These are phyloP conservation scores for Trypanosoma cruzi DNA, from an alignment of 208 protist genomes.

Conservation along the genomic window DNA sequence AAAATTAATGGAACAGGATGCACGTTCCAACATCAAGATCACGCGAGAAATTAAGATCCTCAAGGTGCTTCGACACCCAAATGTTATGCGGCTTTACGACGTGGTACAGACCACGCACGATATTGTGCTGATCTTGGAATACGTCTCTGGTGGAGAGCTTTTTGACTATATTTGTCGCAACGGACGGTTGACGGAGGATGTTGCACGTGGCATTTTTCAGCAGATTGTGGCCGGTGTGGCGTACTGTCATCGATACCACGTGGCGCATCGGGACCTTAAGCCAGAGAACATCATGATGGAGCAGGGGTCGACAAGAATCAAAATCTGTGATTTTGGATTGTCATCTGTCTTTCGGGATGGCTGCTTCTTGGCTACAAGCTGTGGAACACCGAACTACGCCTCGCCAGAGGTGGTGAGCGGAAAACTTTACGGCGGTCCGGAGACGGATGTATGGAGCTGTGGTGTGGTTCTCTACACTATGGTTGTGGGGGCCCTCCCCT, in stretches of 20 bases:
- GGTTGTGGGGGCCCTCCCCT: conserved; percentile 76
- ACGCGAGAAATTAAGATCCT: conserved; percentile 98
- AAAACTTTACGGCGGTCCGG: conserved; percentile 69
- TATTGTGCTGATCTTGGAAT: conserved; percentile 98
- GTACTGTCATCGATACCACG: conserved; percentile 96
- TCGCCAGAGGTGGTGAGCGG: conserved; percentile 85
- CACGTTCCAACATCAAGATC: conserved; percentile 89
- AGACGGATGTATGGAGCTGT: conserved; percentile 88
- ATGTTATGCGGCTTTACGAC: conserved; percentile 97
- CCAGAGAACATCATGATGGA: conserved; percentile 90
- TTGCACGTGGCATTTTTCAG: conserved; percentile 95
- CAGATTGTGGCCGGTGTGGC: conserved; percentile 98
- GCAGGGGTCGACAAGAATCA: conserved; percentile 64
- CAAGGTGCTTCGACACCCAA: conserved; percentile 96
- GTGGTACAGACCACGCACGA: conserved; percentile 97
- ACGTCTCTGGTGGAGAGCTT: conserved; percentile 97
- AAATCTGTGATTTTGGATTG: conserved; percentile 87
- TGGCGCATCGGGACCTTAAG: conserved; percentile 93
- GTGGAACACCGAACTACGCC: conserved; percentile 88
- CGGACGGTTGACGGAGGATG: conserved; percentile 91
- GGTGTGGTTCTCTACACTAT: conserved; percentile 91
- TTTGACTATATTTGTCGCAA: conserved; percentile 98
- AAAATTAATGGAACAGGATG: conserved; percentile 71
- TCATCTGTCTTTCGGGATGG: conserved; percentile 81
- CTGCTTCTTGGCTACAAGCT: conserved; percentile 86